A percentile compares a stretch with the other conserved stretches of the same genome.
Evolutionary conservation across 768 basidiomycete species (phyloP).

Genomic region (Russula dissimulans): DNA sequence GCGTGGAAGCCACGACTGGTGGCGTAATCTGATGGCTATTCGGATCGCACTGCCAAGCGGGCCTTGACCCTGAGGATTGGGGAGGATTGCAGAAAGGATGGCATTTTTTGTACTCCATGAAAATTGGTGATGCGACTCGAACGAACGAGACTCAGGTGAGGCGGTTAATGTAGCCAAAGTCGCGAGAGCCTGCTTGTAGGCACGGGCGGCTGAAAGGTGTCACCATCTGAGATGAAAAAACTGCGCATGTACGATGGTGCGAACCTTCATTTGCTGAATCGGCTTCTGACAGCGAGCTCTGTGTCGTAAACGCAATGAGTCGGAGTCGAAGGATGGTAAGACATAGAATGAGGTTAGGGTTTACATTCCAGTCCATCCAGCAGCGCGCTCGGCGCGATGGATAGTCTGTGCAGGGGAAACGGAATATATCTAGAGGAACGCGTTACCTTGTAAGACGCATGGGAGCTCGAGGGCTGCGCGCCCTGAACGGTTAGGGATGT

Average conservation of each 20-base stretch:
- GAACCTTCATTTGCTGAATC: slow-evolving; percentile 18
- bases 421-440: background rate
- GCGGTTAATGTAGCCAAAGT: slow-evolving; percentile 60
- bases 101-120: slow-evolving; percentile 34
- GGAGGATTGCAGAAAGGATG: slow-evolving; percentile 56
- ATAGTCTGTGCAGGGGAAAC: background rate
- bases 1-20: slow-evolving; percentile 44
- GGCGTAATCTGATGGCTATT: slow-evolving; percentile 55
- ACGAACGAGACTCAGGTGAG: slow-evolving; percentile 45
- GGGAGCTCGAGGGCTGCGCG: background rate
- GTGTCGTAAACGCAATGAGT: background rate
- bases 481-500: background rate
- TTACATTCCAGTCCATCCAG: background rate
- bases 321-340: background rate
- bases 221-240: background rate
- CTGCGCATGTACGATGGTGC: background rate
- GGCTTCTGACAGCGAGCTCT: slow-evolving; percentile 2
- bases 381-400: background rate
- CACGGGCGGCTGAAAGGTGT: slow-evolving; percentile 45
- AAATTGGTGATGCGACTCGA: slow-evolving; percentile 38
- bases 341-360: slow-evolving; percentile 17
- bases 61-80: slow-evolving; percentile 67
- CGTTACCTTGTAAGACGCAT: slow-evolving; percentile 1
- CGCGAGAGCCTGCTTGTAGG: slow-evolving; percentile 65
- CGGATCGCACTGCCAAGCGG: slow-evolving; percentile 64